Base-by-base conservation (phyloP, 2,329 filamentous ascomycete genomes). In the Dactylonectria estremocensis region DNA sequence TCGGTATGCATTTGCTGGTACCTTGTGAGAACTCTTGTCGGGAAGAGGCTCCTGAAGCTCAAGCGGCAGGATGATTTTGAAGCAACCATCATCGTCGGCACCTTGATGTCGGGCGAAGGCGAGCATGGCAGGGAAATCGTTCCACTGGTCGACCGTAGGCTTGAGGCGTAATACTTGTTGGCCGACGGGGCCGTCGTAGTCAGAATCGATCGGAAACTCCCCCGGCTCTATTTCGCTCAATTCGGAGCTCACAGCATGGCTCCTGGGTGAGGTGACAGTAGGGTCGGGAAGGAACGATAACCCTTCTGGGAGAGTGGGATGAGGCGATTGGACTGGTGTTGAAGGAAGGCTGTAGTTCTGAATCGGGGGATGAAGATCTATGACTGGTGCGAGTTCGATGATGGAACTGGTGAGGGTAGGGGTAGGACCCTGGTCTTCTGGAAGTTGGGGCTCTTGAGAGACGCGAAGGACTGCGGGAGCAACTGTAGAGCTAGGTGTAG, bases 1-100 rank as follows among this genome's bases (percentile, higher is more conserved):
- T n/a, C 72, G 74, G 69, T 81, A 82, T 24, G 80, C 80, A 61
- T 82, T 81, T 37, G 80, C 79, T 1, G 76, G 69, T 5, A 79
- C 76, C 16, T 68, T 72, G 52, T 78, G 75, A 1, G 72, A 70
- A 5, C 70, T 59, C 66, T 80, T 81, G 18, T 77, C 72, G 7
- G 80, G 80, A 1, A 82, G 72, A 0, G 77, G 69, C 4, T 77
- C 79, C 24, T 75, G 69, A 20, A 82, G 69, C 48, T 75, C 74
- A 8, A 72, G 59, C 2, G 80, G 80, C 14, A 82, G 74, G 24
- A 79, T 64, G 6, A 82, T 77, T 68, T 82, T 82, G 72, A 82
- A 82, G 74, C 80, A 82, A 31, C 80, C 80, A 43, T 82, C 78
- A 3, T 70, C 67, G 13, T 76, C 72, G 22, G 78, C 80, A 18